Evolutionary conservation across 2,329 filamentous ascomycete genomes (phyloP).

Genomic region (Domatiomyces catenatus): DNA sequence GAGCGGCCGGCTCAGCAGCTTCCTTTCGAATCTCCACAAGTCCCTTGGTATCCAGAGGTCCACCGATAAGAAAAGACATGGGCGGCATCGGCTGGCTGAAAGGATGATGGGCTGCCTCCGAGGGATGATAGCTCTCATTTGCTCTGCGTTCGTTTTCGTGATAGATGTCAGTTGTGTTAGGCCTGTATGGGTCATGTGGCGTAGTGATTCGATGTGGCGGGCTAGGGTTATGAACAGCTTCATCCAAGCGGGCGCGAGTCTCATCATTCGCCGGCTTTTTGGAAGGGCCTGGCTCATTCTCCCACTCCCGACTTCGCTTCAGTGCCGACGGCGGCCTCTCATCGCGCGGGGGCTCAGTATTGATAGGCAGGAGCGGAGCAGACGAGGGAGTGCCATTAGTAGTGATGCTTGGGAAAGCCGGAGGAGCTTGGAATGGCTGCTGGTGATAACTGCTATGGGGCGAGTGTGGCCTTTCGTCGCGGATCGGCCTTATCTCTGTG

Average conservation of each 20-base stretch:
- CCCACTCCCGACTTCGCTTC: conserved; percentile 87
- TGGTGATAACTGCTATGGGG: conserved; percentile 74
- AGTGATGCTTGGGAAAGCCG: conserved; percentile 51
- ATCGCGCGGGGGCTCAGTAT: conserved; percentile 50
- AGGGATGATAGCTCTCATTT: conserved; percentile 74
- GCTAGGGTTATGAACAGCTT: conserved; percentile 63
- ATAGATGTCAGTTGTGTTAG: conserved; percentile 52
- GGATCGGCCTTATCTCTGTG: conserved; percentile 65
- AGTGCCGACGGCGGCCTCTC: conserved; percentile 66
- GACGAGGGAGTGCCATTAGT: conserved; percentile 44
- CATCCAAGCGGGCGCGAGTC: conserved; percentile 69
- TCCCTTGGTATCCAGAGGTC: conserved; percentile 43
- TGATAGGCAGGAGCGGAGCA: conserved; percentile 34
- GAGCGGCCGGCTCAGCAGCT: conserved; percentile 65
- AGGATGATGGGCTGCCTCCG: conserved; percentile 78
- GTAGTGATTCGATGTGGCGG: conserved; percentile 43
- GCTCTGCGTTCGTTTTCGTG: conserved; percentile 50
- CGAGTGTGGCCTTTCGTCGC: conserved; percentile 80
- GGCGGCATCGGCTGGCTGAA: conserved; percentile 43
- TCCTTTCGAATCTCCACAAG: too few relatives aligned
- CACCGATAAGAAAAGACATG: conserved; percentile 41
- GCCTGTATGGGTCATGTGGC: conserved; percentile 55
- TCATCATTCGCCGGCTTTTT: conserved; percentile 89
- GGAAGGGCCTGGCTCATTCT: conserved; percentile 51
- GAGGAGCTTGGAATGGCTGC: conserved; percentile 63